Evolutionary conservation across 352 stramenopile species (phyloP).

Genomic region (Globisporangium cystogenes): DNA sequence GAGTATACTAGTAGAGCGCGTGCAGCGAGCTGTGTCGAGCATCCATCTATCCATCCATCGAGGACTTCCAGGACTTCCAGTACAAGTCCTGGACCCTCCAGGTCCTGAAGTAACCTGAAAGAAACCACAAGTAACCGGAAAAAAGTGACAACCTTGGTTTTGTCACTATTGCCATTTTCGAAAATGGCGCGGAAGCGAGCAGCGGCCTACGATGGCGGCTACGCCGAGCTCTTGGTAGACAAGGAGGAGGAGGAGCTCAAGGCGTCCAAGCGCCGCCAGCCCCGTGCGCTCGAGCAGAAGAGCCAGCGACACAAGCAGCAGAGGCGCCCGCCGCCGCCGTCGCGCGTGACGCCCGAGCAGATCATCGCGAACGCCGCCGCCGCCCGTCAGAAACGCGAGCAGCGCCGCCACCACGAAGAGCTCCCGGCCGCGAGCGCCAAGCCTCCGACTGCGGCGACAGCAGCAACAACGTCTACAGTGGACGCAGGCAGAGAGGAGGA

Average conservation of each 20-base stretch:
- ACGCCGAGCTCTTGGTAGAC: slow-evolving; percentile 1
- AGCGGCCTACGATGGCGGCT: slow-evolving; percentile 14
- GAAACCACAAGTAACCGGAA: too few species aligned
- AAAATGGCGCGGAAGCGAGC: slow-evolving; percentile 52
- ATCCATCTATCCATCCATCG: too few species aligned
- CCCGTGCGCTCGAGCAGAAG: slow-evolving; percentile 1
- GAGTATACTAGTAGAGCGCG: too few species aligned
- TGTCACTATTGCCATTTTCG: neutral
- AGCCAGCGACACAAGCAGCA: neutral
- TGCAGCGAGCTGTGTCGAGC: too few species aligned
- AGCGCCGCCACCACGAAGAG: slow-evolving; percentile 9
- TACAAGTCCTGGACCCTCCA: too few species aligned
- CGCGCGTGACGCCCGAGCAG: slow-evolving; percentile 13
- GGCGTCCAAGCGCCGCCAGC: neutral
- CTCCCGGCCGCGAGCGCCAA: neutral
- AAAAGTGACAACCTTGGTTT: neutral
- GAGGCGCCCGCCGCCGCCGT: neutral
- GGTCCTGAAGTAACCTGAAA: too few species aligned
- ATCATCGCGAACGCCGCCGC: slow-evolving; percentile 8
- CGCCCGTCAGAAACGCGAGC: slow-evolving; percentile 2
- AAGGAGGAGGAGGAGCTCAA: neutral
- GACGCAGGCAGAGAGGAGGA: neutral
- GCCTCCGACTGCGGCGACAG: neutral
- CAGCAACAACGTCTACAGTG: too few species aligned
- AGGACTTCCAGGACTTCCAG: too few species aligned